Percentiles rank a stretch among this genome's conserved stretches.
phyloP scores from a whole-genome alignment of 202 grass and related monocot genomes.

The Zoysia matrella region DNA sequence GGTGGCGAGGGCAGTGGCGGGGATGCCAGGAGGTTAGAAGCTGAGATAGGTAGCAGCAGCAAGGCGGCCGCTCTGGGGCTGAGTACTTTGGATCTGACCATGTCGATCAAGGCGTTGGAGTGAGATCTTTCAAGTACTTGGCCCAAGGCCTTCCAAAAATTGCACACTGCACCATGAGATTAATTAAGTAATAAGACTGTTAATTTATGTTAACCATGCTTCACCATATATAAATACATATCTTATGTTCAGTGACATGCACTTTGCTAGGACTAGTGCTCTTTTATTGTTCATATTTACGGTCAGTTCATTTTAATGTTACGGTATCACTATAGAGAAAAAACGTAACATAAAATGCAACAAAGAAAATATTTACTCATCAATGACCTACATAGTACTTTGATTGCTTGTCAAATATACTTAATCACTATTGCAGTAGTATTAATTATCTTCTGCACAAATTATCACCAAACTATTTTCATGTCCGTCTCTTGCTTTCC shows the following conservation, averaged over 20 bases:
- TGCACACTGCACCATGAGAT: slow-evolving; percentile 59
- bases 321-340: neutral
- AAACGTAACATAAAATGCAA: neutral
- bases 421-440: neutral
- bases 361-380: neutral
- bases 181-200: slow-evolving; percentile 62
- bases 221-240: slow-evolving; percentile 47
- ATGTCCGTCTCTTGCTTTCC: too few species aligned
- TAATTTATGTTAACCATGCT: slow-evolving; percentile 55
- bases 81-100: slow-evolving; percentile 99
- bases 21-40: slow-evolving; percentile 38
- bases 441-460: neutral
- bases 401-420: neutral
- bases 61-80: slow-evolving; percentile 82
- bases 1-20: neutral
- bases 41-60: slow-evolving; percentile 57
- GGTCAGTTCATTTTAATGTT: slow-evolving; percentile 12
- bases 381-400: neutral
- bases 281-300: neutral
- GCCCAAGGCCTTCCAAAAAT: slow-evolving; percentile 79
- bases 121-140: slow-evolving; percentile 99
- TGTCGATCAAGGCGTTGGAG: slow-evolving; percentile 99
- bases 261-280: slow-evolving; percentile 34
- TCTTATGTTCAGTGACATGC: slow-evolving; percentile 41
- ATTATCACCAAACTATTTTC: too few species aligned